Evolutionary conservation across 108 stramenopile species (phyloP).

Genomic region (Discostella pseudostelligera): DNA sequence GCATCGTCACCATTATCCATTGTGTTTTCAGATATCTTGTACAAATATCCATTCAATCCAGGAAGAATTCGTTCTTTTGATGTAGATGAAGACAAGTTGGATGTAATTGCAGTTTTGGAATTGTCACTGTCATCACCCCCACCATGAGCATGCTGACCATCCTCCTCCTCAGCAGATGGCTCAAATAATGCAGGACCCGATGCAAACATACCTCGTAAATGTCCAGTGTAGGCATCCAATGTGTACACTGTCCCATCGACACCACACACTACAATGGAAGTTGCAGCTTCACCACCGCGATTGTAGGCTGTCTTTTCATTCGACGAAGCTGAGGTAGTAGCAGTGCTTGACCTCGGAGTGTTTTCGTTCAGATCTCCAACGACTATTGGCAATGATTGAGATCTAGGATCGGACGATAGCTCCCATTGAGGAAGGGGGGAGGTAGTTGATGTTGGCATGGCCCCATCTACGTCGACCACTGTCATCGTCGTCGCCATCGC

Average conservation of each 20-base stretch:
- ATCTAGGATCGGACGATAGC: neutral
- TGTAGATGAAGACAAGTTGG: too few species aligned
- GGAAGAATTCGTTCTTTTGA: conserved; percentile 60
- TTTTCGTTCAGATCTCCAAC: neutral
- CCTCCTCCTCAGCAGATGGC: conserved; percentile 26
- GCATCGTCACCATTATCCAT: conserved; percentile 15
- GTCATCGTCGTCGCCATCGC: too few species aligned
- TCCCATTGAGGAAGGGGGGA: neutral
- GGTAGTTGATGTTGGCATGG: neutral
- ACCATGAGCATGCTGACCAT: conserved; percentile 5
- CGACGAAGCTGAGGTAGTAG: neutral
- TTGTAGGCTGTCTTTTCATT: conserved; percentile 4
- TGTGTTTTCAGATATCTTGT: conserved; percentile 19
- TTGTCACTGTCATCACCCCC: conserved; percentile 10
- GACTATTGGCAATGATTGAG: conserved; percentile 2
- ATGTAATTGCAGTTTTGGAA: neutral
- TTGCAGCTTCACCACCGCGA: conserved; percentile 16
- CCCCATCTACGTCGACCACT: neutral
- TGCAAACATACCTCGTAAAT: conserved; percentile 46
- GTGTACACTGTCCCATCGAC: conserved; percentile 69
- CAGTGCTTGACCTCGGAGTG: neutral
- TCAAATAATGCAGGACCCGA: conserved; percentile 55
- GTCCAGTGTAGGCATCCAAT: conserved; percentile 54
- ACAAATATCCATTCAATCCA: conserved; percentile 74
- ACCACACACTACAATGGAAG: conserved; percentile 59